These are phyloP conservation scores for Elongisporangium undulatum DNA, from an alignment of 352 stramenopile genomes.

Conservation along the genomic window DNA sequence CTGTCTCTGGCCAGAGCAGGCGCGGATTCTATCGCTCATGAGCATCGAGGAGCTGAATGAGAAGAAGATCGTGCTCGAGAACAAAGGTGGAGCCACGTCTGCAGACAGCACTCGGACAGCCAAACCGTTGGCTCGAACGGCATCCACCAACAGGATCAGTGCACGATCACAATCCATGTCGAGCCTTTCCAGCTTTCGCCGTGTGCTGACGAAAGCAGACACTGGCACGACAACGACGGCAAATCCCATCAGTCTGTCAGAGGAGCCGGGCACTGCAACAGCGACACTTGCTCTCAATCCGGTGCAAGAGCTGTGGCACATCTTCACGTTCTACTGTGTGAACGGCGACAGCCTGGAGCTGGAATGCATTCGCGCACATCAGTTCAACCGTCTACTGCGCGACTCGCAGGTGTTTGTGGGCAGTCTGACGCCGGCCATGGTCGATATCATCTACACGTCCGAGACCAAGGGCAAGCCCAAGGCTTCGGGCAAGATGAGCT, in stretches of 20 bases:
- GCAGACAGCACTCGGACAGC: background rate
- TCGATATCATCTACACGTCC: constrained; percentile 76
- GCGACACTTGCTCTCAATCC: constrained; percentile 12
- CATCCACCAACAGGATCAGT: background rate
- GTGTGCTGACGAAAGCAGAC: background rate
- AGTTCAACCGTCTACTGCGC: constrained; percentile 68
- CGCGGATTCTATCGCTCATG: constrained; percentile 64
- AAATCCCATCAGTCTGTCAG: constrained; percentile 9
- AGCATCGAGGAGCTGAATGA: constrained; percentile 34
- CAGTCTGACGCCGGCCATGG: constrained; percentile 58
- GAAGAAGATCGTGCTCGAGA: constrained; percentile 49
- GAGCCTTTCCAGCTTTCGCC: background rate
- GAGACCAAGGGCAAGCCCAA: constrained; percentile 67
- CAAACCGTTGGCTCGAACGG: constrained; percentile 11
- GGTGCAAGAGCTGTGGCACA: constrained; percentile 67
- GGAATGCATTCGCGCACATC: constrained; percentile 62
- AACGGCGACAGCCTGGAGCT: constrained; percentile 72
- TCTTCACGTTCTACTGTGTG: constrained; percentile 82
- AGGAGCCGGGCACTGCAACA: constrained; percentile 8
- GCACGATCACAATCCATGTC: background rate
- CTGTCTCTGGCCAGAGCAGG: constrained; percentile 75
- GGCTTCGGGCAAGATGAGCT: constrained; percentile 64
- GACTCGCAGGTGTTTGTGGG: constrained; percentile 50
- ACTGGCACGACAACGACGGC: background rate
- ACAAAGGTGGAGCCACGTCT: constrained; percentile 27